Evolutionary conservation across 208 protist genomes (phyloP).

Genomic region (Trypanosoma vivax): DNA sequence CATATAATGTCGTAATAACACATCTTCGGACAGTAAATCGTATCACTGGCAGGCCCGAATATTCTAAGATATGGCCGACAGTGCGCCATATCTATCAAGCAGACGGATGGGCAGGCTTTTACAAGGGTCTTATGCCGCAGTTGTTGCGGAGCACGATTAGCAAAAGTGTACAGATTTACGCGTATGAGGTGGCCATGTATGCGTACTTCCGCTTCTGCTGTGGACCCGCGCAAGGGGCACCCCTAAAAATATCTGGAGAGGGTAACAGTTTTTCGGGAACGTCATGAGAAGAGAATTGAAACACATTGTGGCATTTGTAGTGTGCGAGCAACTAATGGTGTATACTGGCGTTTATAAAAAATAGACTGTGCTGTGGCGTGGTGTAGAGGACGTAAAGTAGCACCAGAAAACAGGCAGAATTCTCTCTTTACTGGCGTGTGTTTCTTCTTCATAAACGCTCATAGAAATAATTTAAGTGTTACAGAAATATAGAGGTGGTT

Average conservation of each 20-base stretch:
- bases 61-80: conserved; percentile 52
- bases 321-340: no score
- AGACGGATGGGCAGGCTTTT: conserved; percentile 81
- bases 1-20: conserved; percentile 89
- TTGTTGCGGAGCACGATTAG: conserved; percentile 78
- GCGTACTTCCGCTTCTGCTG: conserved; percentile 29
- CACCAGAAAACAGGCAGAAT: no score
- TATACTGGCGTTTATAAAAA: no score
- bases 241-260: background rate
- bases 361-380: no score
- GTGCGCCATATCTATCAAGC: conserved; percentile 60
- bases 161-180: conserved; percentile 85
- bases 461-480: no score
- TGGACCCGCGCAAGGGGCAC: background rate
- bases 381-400: no score
- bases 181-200: conserved; percentile 82
- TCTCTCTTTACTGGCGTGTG: no score
- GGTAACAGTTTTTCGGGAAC: no score
- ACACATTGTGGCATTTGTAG: no score
- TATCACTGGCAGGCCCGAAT: conserved; percentile 65
- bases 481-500: no score
- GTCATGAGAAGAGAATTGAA: no score
- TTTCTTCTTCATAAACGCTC: no score
- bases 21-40: conserved; percentile 86
- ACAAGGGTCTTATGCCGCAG: conserved; percentile 84